A percentile compares a stretch with the other conserved stretches of the same genome.
These are phyloP conservation scores for Agaricales sp. DNA, from an alignment of 1,284 basidiomycete species.

Conservation along the genomic window DNA sequence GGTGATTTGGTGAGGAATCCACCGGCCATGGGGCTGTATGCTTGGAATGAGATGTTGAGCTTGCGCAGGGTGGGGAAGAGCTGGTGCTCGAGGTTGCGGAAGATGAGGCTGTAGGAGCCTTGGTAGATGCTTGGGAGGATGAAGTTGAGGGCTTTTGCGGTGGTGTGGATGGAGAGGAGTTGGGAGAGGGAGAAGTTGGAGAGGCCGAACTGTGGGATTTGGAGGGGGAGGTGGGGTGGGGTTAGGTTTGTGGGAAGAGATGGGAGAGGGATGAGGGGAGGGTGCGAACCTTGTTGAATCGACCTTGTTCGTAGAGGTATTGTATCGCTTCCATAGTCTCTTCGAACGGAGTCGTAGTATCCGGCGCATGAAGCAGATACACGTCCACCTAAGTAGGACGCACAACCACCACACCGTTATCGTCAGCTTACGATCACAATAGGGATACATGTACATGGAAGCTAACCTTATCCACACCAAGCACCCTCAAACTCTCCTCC, in stretches of 20 bases:
- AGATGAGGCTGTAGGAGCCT: neutral
- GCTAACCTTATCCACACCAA: neutral
- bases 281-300: neutral
- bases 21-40: neutral
- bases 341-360: neutral
- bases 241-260: too few species aligned
- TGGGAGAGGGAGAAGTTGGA: neutral
- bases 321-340: neutral
- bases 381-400: slow-evolving; percentile 1
- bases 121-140: neutral
- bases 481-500: neutral
- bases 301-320: neutral
- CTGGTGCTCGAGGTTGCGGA: neutral
- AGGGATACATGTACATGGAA: neutral
- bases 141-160: neutral
- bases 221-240: too few species aligned
- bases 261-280: neutral
- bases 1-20: neutral
- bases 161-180: neutral
- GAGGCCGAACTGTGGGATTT: neutral
- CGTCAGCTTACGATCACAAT: neutral
- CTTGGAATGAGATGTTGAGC: neutral
- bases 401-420: too few species aligned
- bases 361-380: neutral
- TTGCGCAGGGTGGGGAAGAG: neutral